Evolutionary conservation across 352 stramenopile genomes (phyloP).

Genomic region (Globisporangium ultimum): DNA sequence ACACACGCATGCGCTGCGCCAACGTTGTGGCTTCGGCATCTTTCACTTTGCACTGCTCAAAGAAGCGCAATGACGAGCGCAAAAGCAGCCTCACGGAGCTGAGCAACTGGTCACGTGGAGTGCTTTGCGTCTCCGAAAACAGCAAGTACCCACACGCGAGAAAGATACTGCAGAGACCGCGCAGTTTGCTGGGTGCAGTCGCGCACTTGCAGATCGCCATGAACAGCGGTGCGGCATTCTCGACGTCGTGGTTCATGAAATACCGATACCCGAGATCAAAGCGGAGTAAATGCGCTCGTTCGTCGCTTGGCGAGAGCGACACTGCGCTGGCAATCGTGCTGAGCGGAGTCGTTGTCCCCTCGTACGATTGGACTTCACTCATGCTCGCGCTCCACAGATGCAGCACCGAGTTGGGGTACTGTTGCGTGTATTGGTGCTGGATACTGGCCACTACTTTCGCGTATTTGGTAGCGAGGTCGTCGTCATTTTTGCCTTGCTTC

Average conservation of each 20-base stretch:
- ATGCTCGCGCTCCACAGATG: conserved; percentile 34
- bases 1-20: conserved; percentile 22
- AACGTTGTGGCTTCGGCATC: conserved; percentile 30
- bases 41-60: conserved; percentile 14
- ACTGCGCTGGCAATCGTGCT: conserved; percentile 7
- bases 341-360: neutral
- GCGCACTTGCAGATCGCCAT: conserved; percentile 31
- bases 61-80: conserved; percentile 31
- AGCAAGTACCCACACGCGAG: conserved; percentile 30
- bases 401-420: conserved; percentile 27
- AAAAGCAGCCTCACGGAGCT: conserved; percentile 36
- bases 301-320: conserved; percentile 5
- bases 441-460: conserved; percentile 1
- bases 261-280: conserved; percentile 34
- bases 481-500: conserved; percentile 10
- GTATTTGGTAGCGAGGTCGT: conserved; percentile 6
- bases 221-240: conserved; percentile 25
- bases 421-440: conserved; percentile 16
- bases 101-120: conserved; percentile 15
- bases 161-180: conserved; percentile 39
- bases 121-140: neutral
- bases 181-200: conserved; percentile 31
- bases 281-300: conserved; percentile 29
- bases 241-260: conserved; percentile 27
- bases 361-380: neutral